Conservation (phyloP, 257 asterid species). For the Verbascum thapsus region DNA sequence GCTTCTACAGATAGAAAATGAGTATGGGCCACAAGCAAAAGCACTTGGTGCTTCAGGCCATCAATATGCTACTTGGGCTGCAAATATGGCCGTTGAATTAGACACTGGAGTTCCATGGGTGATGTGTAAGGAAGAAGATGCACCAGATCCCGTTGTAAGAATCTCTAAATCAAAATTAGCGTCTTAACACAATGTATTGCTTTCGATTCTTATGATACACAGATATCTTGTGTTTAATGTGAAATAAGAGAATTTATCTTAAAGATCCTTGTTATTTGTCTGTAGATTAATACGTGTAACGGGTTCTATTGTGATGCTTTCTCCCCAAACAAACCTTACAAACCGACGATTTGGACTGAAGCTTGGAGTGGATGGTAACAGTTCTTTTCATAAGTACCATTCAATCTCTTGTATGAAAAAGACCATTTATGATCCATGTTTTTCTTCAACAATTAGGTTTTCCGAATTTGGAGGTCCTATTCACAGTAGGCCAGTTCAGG, state of each 20-base stretch:
- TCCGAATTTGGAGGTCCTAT: slow-evolving; percentile 77
- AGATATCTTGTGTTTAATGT: not conserved
- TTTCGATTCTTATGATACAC: not conserved
- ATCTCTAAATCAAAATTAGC: not conserved
- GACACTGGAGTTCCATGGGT: slow-evolving; percentile 81
- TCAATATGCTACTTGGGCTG: slow-evolving; percentile 63
- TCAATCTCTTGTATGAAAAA: too few species aligned
- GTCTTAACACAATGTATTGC: too few species aligned
- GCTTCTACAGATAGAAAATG: slow-evolving; percentile 62
- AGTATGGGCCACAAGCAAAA: slow-evolving; percentile 64
- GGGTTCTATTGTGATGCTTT: slow-evolving; percentile 90
- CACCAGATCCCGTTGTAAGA: slow-evolving; percentile 90
- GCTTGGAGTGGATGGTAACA: slow-evolving; percentile 98
- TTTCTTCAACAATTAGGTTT: slow-evolving; percentile 53
- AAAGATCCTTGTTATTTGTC: too few species aligned
- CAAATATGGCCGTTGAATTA: slow-evolving; percentile 60
- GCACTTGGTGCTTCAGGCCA: slow-evolving; percentile 55
- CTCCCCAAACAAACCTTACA: slow-evolving; percentile 78
- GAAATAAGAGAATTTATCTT: not conserved
- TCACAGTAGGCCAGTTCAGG: slow-evolving; percentile 83
- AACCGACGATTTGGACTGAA: slow-evolving; percentile 96
- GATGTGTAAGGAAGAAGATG: slow-evolving; percentile 81
- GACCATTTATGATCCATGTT: slow-evolving; percentile 19
- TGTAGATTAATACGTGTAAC: slow-evolving; percentile 90
- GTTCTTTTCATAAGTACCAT: too few species aligned